phyloP scores from a whole-genome alignment of 768 basidiomycete genomes.

The Tephrocybe sp. region DNA sequence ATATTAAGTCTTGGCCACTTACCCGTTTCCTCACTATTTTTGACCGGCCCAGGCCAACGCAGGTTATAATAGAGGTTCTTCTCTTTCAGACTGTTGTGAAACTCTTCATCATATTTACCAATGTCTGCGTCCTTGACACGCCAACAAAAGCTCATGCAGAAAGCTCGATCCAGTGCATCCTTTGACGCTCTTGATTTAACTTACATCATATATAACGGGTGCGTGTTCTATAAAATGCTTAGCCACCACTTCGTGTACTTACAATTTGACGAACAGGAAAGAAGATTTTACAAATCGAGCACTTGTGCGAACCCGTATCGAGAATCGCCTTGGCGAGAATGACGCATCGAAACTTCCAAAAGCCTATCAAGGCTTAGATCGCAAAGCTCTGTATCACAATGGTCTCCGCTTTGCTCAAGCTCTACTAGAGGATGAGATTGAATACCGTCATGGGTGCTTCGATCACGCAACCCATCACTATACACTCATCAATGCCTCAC shows the following conservation, averaged over 20 bases:
- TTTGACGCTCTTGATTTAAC: slow-evolving; percentile 17
- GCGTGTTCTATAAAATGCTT: neutral
- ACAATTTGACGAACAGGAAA: neutral
- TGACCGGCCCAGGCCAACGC: too few species aligned
- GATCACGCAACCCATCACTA: slow-evolving; percentile 14
- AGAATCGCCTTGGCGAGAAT: slow-evolving; percentile 11
- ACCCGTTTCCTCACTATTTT: too few species aligned
- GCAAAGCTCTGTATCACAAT: slow-evolving; percentile 19
- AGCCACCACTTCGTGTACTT: neutral
- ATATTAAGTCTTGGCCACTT: too few species aligned
- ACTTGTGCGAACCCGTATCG: slow-evolving; percentile 12
- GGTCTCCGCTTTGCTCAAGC: slow-evolving; percentile 21
- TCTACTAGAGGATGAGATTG: slow-evolving; percentile 18
- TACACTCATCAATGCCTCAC: slow-evolving; percentile 20
- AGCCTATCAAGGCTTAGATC: slow-evolving; percentile 16
- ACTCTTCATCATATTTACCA: neutral
- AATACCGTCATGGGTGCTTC: slow-evolving; percentile 15
- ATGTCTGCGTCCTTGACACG: slow-evolving; percentile 1
- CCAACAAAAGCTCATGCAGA: slow-evolving; percentile 14
- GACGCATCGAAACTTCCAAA: slow-evolving; percentile 11
- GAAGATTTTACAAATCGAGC: slow-evolving; percentile 9
- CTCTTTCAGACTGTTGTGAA: neutral
- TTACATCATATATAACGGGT: slow-evolving; percentile 18
- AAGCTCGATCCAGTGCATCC: slow-evolving; percentile 8
- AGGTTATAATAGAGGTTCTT: too few species aligned